Base-by-base conservation (phyloP, 495 filamentous ascomycete species). In the Penicillium cosmopolitanum region DNA sequence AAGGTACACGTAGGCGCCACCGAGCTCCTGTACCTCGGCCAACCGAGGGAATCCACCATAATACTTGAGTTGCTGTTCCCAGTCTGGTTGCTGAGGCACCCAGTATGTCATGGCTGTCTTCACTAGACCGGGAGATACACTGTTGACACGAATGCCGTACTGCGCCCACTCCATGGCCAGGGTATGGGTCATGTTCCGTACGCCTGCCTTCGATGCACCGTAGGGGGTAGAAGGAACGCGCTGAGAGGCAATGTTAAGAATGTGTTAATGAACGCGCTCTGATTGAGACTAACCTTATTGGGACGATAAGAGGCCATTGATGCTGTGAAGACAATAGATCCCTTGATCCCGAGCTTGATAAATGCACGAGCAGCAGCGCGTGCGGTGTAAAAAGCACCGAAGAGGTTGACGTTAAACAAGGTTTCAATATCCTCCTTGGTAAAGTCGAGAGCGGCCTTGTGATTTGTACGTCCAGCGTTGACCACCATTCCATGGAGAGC, bases 151-250 rank as follows among this genome's bases (percentile, higher is more conserved):
- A 56, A 82, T 82, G 23, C 72, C 71, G 53, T 82, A 68, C 25
- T 72, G 66, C 6, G 73, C 75, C 78, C 76, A 80, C 58, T 80
- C 78, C 75, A 80, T 79, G 16, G 77, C 76, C 9, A 79, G 62
- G 0, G 77, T 79, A 44, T 79, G 75, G 25, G 67, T 64, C 67
- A 74, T 67, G 55, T 70, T 68, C 2, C 65, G 67, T 15, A 72
- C 44, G 10, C 63, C 70, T n/a, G 70, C 69, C 36, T 71, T 73
- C 1, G 72, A 69, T 13, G 70, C 70, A 28, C 66, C 66, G 35
- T 71, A 71, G 11, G 70, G 70, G 15, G 70, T 61, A 9, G 70
- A 69, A 1, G 70, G 70, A 21, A 73, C 70, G 12, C 70, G 67
- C 70, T 69, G 34, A 46, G 38, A 15, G 0, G 5, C 0, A 18